These are phyloP conservation scores for Penicillium rolfsii DNA, from an alignment of 2,329 filamentous ascomycete genomes.

Conservation along the genomic window DNA sequence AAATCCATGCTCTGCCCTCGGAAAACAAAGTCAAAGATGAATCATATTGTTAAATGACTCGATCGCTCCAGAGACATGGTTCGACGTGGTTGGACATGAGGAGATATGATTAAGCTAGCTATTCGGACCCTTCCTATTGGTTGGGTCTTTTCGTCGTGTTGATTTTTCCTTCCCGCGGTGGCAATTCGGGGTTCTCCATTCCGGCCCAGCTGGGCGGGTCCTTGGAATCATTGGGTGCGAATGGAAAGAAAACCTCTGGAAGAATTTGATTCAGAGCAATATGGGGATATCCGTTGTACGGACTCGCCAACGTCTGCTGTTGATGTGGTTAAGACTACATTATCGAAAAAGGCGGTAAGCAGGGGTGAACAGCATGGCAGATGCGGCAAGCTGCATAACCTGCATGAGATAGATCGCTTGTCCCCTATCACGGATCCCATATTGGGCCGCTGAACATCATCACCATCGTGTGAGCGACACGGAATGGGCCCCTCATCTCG, in stretches of 20 bases:
- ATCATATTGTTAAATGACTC: constrained; percentile 26
- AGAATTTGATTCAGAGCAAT: neutral
- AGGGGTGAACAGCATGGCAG: constrained; percentile 15
- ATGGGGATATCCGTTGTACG: neutral
- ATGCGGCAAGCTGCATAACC: neutral
- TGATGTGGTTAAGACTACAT: neutral
- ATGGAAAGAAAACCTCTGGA: neutral
- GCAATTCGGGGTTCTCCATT: constrained; percentile 27
- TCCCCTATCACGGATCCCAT: neutral
- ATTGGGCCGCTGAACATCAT: constrained; percentile 12
- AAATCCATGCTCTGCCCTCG: constrained; percentile 11
- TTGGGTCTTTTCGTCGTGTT: constrained; percentile 13
- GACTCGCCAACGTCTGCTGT: neutral
- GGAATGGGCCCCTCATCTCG: neutral
- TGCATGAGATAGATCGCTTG: constrained; percentile 28
- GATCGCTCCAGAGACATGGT: neutral
- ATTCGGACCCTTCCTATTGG: constrained; percentile 18
- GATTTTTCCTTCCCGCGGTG: constrained; percentile 21
- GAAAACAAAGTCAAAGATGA: constrained; percentile 18
- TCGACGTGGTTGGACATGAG: neutral
- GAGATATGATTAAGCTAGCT: neutral
- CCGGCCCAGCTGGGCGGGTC: constrained; percentile 9
- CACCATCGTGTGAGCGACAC: neutral
- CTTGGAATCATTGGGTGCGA: neutral
- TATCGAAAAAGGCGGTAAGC: constrained; percentile 26